phyloP scores from a whole-genome alignment of 75 land plant species.

The Adiantum capillusveneris region DNA sequence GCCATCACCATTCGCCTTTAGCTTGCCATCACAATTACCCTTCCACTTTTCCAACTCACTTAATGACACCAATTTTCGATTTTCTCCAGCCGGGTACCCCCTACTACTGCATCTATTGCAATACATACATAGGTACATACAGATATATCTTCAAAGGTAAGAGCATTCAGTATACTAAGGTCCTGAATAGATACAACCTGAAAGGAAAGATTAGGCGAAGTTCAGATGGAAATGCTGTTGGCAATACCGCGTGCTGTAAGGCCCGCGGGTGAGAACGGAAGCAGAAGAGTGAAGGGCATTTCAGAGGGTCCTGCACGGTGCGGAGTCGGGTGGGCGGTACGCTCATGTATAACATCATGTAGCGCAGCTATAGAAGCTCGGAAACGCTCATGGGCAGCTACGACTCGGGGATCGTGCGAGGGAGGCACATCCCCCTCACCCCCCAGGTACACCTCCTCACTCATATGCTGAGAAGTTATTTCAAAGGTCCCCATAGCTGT shows the following conservation, averaged over 20 bases:
- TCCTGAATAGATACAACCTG: too few relatives aligned
- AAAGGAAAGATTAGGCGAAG: too few relatives aligned
- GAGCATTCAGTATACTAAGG: too few relatives aligned
- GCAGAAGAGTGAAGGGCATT: slow-evolving; percentile 59
- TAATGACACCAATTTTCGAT: too few relatives aligned
- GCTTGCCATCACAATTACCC: too few relatives aligned
- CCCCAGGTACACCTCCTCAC: slow-evolving; percentile 77
- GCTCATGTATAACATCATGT: neutral
- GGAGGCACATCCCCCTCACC: slow-evolving; percentile 3
- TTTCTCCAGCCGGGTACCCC: too few relatives aligned
- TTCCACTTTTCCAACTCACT: too few relatives aligned
- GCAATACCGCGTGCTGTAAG: slow-evolving; percentile 73
- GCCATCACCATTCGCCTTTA: too few relatives aligned
- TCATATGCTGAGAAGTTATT: slow-evolving; percentile 63
- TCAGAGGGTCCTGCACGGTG: slow-evolving; percentile 38
- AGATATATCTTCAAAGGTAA: too few relatives aligned
- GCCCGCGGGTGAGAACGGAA: slow-evolving; percentile 39
- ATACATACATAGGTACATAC: too few relatives aligned
- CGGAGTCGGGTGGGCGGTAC: neutral
- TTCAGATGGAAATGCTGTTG: slow-evolving; percentile 67
- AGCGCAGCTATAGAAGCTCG: neutral
- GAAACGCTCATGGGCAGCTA: slow-evolving; percentile 1
- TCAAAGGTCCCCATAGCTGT: slow-evolving; percentile 38
- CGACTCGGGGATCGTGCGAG: neutral
- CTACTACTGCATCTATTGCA: too few relatives aligned